Evolutionary conservation across 192 early-diverging fungal species (phyloP), one percentile per base, ranked within the genome.

Genomic region (Geosiphon pyriformis): DNA sequence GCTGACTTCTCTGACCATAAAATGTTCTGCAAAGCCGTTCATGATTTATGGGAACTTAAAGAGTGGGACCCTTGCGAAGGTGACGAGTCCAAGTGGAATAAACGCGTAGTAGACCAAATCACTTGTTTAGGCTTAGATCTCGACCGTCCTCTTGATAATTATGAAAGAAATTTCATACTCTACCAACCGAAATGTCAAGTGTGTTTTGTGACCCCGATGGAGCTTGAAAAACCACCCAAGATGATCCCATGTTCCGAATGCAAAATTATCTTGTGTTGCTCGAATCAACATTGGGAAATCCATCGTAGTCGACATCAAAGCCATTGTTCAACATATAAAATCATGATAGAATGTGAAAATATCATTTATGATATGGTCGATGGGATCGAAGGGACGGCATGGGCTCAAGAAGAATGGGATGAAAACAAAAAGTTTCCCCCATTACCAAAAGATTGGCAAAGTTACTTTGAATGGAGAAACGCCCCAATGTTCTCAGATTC

Each of bases 131-230:
- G 20, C n/a, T 27, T 11, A 8, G 22, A 17, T 34, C 50, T 65
- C 17, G 63, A 65, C 11, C 48, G 63, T n/a, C 42, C 46, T 4
- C 23, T 55, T 26, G 35, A 29, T 18, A 30, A 27, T 12, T 52
- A 52, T 37, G 63, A 65, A n/a, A 65, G 35, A 0, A 53, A 55
- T 54, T 22, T 26, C 1, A 54, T 46, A 48, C 25, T 65, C 12
- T 20, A 54, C 27, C 63, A 65, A 35, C 63, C 63, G 27, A 65
- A 65, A 54, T 65, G 63, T 37, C 63, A 65, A 33, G 33, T 65
- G 22, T 65, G 63, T 65, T 54, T 65, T n/a, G 34, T 26, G 12
- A 54, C 30, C 20, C 22, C 51, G 6, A 23, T n/a, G n/a, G 63
- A 65, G 7, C 33, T 54, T 25, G 22, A 52, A 65, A 34, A 12